These are phyloP conservation scores for Jatropha multifida DNA, from an alignment of 441 rosid species.

Conservation along the genomic window DNA sequence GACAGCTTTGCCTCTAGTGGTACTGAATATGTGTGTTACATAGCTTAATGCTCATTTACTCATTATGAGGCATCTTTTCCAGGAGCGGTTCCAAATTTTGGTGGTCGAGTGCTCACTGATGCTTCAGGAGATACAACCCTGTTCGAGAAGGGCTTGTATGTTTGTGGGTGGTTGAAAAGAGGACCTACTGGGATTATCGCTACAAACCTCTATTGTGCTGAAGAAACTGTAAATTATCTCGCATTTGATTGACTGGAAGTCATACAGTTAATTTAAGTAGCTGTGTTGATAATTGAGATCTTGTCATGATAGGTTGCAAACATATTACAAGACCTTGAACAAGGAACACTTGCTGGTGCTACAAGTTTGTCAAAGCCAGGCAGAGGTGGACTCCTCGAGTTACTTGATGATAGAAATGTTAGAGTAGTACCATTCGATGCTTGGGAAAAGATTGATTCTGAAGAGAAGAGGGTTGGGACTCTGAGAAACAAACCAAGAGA, in stretches of 20 bases:
- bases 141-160: slow-evolving; percentile 69
- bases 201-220: slow-evolving; percentile 85
- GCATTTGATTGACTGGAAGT: background rate
- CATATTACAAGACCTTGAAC: slow-evolving; percentile 64
- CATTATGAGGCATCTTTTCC: slow-evolving; percentile 20
- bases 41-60: background rate
- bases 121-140: slow-evolving; percentile 37
- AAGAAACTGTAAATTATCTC: slow-evolving; percentile 66
- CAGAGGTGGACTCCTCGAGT: slow-evolving; percentile 60
- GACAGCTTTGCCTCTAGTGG: background rate
- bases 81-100: slow-evolving; percentile 74
- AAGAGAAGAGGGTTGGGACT: slow-evolving; percentile 65
- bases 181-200: slow-evolving; percentile 92
- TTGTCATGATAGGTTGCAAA: slow-evolving; percentile 55
- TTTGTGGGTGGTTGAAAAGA: slow-evolving; percentile 96
- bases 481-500: slow-evolving; percentile 63
- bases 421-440: slow-evolving; percentile 47
- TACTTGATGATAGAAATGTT: slow-evolving; percentile 48
- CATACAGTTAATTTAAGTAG: background rate
- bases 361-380: slow-evolving; percentile 47
- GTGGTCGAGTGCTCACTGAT: slow-evolving; percentile 63
- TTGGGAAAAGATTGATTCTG: slow-evolving; percentile 75
- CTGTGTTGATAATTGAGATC: slow-evolving; percentile 1
- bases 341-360: slow-evolving; percentile 35
- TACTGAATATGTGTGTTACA: background rate